Evolutionary conservation across 768 basidiomycete species (phyloP).

Genomic region (Infundibulicybe gibba): DNA sequence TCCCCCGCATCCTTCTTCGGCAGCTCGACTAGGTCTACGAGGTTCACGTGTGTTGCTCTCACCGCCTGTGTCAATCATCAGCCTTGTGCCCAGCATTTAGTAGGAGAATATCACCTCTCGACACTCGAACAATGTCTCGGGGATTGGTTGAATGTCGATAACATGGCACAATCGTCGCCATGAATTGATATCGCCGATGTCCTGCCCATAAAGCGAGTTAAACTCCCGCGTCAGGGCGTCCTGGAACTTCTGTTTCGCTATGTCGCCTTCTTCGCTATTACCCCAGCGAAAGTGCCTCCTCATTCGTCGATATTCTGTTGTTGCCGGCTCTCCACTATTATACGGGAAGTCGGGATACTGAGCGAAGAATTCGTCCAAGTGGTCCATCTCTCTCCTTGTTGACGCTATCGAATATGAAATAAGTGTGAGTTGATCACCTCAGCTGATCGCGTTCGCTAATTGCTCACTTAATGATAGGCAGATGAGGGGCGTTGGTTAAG

Average conservation of each 20-base stretch:
- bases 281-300: slow-evolving; percentile 10
- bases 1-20: background rate
- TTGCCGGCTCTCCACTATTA: slow-evolving; percentile 2
- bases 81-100: too few relatives aligned
- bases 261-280: slow-evolving; percentile 3
- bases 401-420: background rate
- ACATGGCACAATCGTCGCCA: slow-evolving; percentile 1
- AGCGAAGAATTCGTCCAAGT: slow-evolving; percentile 8
- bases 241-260: background rate
- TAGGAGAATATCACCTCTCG: background rate
- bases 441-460: too few relatives aligned
- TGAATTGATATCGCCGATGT: background rate
- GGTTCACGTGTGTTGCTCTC: slow-evolving; percentile 3
- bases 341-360: slow-evolving; percentile 11
- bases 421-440: too few relatives aligned
- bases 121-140: slow-evolving; percentile 4
- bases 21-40: slow-evolving; percentile 13
- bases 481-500: too few relatives aligned
- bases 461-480: too few relatives aligned
- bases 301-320: slow-evolving; percentile 12
- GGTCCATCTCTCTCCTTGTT: background rate
- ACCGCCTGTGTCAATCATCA: background rate
- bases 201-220: background rate
- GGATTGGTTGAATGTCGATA: background rate
- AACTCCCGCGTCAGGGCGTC: background rate